These are phyloP conservation scores for Medicago arabica DNA, from an alignment of 306 rosid species.

Conservation along the genomic window DNA sequence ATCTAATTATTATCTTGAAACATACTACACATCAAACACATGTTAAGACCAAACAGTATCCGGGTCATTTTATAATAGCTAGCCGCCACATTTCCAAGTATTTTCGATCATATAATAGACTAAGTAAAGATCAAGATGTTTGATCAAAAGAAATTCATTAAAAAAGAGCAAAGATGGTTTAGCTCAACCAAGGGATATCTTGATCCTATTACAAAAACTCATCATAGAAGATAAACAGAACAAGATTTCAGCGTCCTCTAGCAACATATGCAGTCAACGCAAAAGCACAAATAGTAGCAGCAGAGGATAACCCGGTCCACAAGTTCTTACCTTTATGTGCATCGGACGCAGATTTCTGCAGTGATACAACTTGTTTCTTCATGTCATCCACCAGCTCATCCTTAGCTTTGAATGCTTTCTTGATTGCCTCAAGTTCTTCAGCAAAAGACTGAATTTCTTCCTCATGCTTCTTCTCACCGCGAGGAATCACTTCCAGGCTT, in stretches of 20 bases:
- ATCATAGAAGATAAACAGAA: constrained; percentile 34
- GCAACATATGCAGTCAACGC: constrained; percentile 69
- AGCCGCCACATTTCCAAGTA: constrained; percentile 9
- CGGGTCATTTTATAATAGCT: not conserved
- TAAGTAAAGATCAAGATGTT: not conserved
- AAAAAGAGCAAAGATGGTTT: constrained; percentile 30
- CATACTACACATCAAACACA: not conserved
- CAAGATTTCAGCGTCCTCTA: constrained; percentile 61
- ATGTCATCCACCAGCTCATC: constrained; percentile 62
- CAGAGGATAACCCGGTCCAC: constrained; percentile 71
- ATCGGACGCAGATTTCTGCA: constrained; percentile 47
- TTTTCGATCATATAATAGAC: constrained; percentile 15
- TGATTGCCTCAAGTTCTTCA: constrained; percentile 69
- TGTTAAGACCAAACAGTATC: constrained; percentile 10
- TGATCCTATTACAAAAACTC: constrained; percentile 36
- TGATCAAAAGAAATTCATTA: constrained; percentile 34
- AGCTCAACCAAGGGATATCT: constrained; percentile 21
- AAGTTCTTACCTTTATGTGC: constrained; percentile 63
- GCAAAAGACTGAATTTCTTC: constrained; percentile 54
- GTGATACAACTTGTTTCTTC: constrained; percentile 52
- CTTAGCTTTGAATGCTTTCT: constrained; percentile 64
- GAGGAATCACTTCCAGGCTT: constrained; percentile 43
- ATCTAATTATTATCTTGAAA: not conserved
- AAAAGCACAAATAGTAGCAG: constrained; percentile 69
- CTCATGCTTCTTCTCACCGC: constrained; percentile 39